Base-by-base conservation (phyloP, 139 green algal genomes). In the Chlorella sorokiniana region DNA sequence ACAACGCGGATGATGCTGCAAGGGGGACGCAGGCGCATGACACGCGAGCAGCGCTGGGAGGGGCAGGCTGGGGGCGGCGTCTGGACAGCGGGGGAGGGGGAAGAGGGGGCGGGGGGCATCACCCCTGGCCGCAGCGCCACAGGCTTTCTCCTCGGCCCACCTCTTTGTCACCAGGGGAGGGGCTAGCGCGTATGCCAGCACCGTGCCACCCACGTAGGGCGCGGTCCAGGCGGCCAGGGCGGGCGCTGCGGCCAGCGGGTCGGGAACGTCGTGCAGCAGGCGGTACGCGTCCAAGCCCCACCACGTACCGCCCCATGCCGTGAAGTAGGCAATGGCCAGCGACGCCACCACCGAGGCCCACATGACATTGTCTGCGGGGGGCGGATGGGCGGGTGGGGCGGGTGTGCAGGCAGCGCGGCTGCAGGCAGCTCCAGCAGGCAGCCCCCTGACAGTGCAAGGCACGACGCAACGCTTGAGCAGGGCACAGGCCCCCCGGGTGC, bases 231-330 rank as follows among this genome's bases (percentile, higher is more conserved):
- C 73, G 52, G 69, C 37, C 73, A 52, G 69, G 9, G 38, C 9
- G 25, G 73, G 25, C 31, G 38, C 33, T 18, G 54, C 54, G 23
- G 54, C 51, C 4, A 16, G 18, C 7, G 37, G 22, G 71, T 41
- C 31, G 37, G 54, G 54, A 22, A 11, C 20, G 31, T 79, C 73
- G 54, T 79, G 73, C 37, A 69, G 54, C 73, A 79, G 51, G 8
- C 59, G 52, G 73, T 79, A 79, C 3, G 73, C 73, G 11, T 79
- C 59, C 33, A 63, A 51, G 14, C 70, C 70, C 56, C 56, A 65
- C 56, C 56, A 65, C 18, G 56, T 33, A 10, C 56, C 56, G 6
- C 18, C 56, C 56, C 56, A 65, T 10, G 56, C 56, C 56, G n/a
- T 6, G 18, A 16, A 16, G 18, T n/a, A 65, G 56, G 56, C 56